Evolutionary conservation across 1,139 yeast genomes (phyloP), one percentile per base, ranked within the genome.

Genomic region (Yamadazyma epiphylla): DNA sequence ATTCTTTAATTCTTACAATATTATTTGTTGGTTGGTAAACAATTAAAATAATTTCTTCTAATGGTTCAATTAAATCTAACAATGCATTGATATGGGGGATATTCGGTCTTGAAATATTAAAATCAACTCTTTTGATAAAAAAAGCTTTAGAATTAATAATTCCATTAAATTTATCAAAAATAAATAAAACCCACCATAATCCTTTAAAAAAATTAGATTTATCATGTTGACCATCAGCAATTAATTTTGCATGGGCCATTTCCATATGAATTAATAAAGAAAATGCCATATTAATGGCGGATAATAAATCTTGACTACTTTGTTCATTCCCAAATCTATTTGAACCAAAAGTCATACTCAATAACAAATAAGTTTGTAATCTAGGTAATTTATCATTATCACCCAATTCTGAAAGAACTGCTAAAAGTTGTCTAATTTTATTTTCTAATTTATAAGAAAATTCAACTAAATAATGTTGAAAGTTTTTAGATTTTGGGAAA

Each of bases 101-200:
- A 41, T 8, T 31, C 36, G 13, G 26, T 15, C 9, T 32, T 24
- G 7, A 25, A 19, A 40, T 20, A 28, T 37, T 35, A 28, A 43
- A 44, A 31, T 45, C 50, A 14, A 30, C 37, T 10, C 25, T 23
- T 27, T 45, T 43, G 6, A 45, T 36, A 19, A 43, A 31, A 23
- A 43, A 43, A 4, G 43, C 42, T 28, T 42, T 42, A 10, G 45
- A 27, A 22, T 34, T 42, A 6, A 39, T 30, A 0, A 42, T 24
- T n/a, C 34, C 65, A 39, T 55, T 61, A 42, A 60, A 52, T 15
- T 66, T 38, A 39, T 64, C 70, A 33, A 60, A 42, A 3, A 61
- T 43, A 33, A 49, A 61, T 32, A 63, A 47, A 24, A 54, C 45
- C 66, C 67, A 64, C 67, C 69, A 63, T 15, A 61, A 39, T 27